Conservation (phyloP, 2,329 filamentous ascomycete species). For the Aureobasidium musti region DNA sequence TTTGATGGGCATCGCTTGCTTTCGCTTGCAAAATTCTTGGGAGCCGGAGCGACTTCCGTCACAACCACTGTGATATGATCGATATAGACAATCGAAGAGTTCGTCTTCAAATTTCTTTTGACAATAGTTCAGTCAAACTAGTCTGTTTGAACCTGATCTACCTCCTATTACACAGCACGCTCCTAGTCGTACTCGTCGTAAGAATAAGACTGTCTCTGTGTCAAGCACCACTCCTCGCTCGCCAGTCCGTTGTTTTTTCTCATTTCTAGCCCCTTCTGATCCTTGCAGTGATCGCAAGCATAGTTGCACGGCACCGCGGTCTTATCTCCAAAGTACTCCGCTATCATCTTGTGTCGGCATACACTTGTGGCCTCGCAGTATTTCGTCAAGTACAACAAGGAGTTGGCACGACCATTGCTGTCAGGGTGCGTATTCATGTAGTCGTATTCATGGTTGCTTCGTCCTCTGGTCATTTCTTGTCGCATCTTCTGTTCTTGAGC, state of each 20-base stretch:
- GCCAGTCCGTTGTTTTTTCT: slow-evolving; percentile 49
- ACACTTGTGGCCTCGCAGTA: slow-evolving; percentile 77
- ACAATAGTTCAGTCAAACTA: not conserved
- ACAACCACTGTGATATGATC: not conserved
- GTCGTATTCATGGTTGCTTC: slow-evolving; percentile 44
- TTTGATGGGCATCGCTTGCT: slow-evolving; percentile 10
- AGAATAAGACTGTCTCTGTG: slow-evolving; percentile 49
- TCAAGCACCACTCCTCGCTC: slow-evolving; percentile 54
- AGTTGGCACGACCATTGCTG: slow-evolving; percentile 46
- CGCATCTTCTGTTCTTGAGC: slow-evolving; percentile 42
- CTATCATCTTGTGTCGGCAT: slow-evolving; percentile 76
- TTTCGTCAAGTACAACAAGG: slow-evolving; percentile 61
- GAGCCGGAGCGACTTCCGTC: not conserved
- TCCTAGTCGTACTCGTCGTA: slow-evolving; percentile 39
- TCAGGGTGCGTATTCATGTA: slow-evolving; percentile 47
- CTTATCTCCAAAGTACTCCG: slow-evolving; percentile 74
- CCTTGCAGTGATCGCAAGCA: slow-evolving; percentile 55
- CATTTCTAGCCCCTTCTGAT: slow-evolving; percentile 45
- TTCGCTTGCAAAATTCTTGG: slow-evolving; percentile 24
- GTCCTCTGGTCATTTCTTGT: slow-evolving; percentile 36
- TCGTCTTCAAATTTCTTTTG: not conserved
- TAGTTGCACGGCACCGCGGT: slow-evolving; percentile 44
- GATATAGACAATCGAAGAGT: too few relatives aligned
- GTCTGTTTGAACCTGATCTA: not conserved
- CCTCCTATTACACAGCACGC: not conserved